Evolutionary conservation across 306 rosid species (phyloP).

Genomic region (Carpinus fangiana): DNA sequence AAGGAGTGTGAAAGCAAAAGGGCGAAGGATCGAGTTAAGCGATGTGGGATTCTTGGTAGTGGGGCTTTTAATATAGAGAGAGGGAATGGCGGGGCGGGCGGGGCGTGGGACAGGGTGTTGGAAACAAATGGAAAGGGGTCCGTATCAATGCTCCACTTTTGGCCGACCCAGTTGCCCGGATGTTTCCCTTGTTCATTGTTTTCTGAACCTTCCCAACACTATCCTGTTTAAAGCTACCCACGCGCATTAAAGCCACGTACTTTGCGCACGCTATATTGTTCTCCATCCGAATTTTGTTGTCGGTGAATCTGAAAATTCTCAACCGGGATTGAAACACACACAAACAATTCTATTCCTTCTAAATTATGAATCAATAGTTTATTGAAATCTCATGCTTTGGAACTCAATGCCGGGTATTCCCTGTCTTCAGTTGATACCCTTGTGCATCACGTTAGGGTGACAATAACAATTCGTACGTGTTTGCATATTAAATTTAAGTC

Average conservation of each 20-base stretch:
- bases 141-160: conserved; percentile 51
- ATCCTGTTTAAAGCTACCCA: background rate
- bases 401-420: background rate
- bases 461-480: too few species aligned
- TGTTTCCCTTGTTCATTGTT: conserved; percentile 22
- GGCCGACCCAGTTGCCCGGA: conserved; percentile 45
- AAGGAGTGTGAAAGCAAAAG: background rate
- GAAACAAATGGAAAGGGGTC: conserved; percentile 48
- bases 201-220: conserved; percentile 23
- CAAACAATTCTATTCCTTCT: too few species aligned
- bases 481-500: too few species aligned
- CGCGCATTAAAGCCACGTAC: conserved; percentile 5
- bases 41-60: conserved; percentile 6
- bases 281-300: too few species aligned
- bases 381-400: background rate
- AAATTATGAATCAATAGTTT: too few species aligned
- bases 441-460: too few species aligned
- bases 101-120: conserved; percentile 53
- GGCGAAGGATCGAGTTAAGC: background rate
- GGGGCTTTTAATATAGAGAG: conserved; percentile 14
- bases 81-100: conserved; percentile 13
- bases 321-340: too few species aligned
- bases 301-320: too few species aligned
- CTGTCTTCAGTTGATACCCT: too few species aligned
- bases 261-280: background rate